These are phyloP conservation scores for Backusella macrospora DNA, from an alignment of 192 early-diverging fungal genomes.

Conservation along the genomic window DNA sequence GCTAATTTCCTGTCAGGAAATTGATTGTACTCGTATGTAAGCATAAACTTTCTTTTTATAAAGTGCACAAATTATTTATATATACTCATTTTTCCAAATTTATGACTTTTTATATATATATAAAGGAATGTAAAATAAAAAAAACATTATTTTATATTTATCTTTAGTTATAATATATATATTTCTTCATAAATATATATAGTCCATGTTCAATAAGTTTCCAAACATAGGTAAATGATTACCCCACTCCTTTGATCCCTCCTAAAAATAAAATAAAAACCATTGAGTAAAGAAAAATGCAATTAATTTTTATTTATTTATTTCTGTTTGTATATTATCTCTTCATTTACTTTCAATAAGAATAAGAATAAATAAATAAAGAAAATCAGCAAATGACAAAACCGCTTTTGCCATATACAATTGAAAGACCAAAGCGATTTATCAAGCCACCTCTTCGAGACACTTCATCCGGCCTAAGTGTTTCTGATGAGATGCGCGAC, in stretches of 20 bases:
- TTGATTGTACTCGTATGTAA: no score
- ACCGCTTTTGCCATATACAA: neutral
- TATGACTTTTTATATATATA: no score
- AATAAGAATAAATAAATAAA: neutral
- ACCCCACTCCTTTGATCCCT: neutral
- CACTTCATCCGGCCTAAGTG: neutral
- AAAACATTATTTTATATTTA: no score
- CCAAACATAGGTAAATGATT: neutral
- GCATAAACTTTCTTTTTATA: no score
- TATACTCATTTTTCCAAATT: no score
- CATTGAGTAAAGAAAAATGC: neutral
- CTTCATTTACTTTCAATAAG: neutral
- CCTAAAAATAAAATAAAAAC: conserved; percentile 3
- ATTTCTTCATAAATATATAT: neutral
- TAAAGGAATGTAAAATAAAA: no score
- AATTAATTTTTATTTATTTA: neutral
- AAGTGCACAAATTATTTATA: no score
- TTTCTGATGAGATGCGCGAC: neutral
- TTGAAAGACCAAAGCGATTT: neutral
- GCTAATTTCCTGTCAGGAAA: no score
- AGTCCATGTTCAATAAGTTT: neutral
- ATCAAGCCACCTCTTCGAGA: neutral
- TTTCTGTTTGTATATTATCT: neutral
- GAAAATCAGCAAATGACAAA: conserved; percentile 1
- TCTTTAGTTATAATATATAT: no score